These are phyloP conservation scores for Kwoniella sp. DNA, from an alignment of 768 basidiomycete genomes.

Conservation along the genomic window DNA sequence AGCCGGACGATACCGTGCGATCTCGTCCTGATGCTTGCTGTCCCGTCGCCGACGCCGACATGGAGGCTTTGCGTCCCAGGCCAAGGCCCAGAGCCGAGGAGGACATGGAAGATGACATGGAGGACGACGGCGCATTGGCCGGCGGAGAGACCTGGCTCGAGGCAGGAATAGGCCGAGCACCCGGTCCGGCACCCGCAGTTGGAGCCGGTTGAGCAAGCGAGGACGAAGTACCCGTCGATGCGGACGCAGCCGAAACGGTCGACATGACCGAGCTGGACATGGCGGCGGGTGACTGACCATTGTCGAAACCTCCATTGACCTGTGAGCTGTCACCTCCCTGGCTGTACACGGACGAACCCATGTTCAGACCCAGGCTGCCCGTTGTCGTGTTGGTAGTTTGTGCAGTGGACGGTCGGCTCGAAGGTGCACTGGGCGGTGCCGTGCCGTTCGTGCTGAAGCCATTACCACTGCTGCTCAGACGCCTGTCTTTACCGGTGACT, in stretches of 20 bases:
- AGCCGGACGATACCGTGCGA: slow-evolving; percentile 18
- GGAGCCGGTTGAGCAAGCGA: background rate
- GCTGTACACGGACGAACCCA: slow-evolving; percentile 12
- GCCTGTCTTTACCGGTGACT: slow-evolving; percentile 1
- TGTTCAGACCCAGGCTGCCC: slow-evolving; percentile 20
- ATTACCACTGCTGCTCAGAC: background rate
- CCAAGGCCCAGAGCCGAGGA: background rate
- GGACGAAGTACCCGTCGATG: slow-evolving; percentile 4
- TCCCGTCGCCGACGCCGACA: too few species aligned
- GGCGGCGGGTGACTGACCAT: slow-evolving; percentile 4
- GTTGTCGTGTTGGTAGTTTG: slow-evolving; percentile 18
- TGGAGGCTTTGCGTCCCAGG: slow-evolving; percentile 10
- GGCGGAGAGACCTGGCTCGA: background rate
- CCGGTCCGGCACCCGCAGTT: background rate
- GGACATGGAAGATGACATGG: slow-evolving; percentile 12
- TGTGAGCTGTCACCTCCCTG: slow-evolving; percentile 14
- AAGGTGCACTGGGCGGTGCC: background rate
- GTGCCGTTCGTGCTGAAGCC: background rate
- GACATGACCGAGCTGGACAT: slow-evolving; percentile 31
- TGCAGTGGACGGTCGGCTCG: background rate
- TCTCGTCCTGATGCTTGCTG: slow-evolving; percentile 19
- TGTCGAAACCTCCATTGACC: background rate
- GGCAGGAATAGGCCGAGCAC: slow-evolving; percentile 1
- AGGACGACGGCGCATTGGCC: slow-evolving; percentile 2
- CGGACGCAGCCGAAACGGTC: slow-evolving; percentile 14